These are phyloP conservation scores for Cordyceps tenuipes DNA, from an alignment of 2,329 filamentous ascomycete species.

Conservation along the genomic window DNA sequence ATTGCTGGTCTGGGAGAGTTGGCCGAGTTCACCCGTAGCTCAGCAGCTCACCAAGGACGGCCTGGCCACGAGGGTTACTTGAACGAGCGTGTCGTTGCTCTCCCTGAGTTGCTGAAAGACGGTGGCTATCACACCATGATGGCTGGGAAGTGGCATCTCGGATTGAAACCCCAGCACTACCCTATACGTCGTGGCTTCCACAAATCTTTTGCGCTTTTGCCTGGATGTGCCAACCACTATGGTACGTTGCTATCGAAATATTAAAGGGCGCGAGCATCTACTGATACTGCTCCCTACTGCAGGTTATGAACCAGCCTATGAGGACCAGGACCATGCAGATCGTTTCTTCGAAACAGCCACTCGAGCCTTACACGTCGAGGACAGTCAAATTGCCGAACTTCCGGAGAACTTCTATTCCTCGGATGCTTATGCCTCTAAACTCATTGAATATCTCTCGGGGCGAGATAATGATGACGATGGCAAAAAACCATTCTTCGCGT, in stretches of 20 bases:
- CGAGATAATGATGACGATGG: slow-evolving; percentile 30
- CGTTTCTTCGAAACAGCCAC: slow-evolving; percentile 26
- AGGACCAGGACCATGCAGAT: slow-evolving; percentile 30
- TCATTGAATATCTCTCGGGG: slow-evolving; percentile 43
- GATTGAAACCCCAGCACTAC: slow-evolving; percentile 32
- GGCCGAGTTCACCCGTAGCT: slow-evolving; percentile 29
- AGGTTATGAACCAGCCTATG: slow-evolving; percentile 37
- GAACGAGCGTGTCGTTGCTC: slow-evolving; percentile 22
- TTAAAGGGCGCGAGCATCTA: neutral
- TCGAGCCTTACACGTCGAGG: slow-evolving; percentile 26
- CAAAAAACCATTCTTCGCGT: slow-evolving; percentile 46
- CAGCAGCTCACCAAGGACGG: slow-evolving; percentile 10
- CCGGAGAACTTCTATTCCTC: slow-evolving; percentile 47
- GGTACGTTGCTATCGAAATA: slow-evolving; percentile 13
- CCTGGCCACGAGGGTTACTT: slow-evolving; percentile 26
- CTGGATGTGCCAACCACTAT: slow-evolving; percentile 40
- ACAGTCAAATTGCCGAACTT: slow-evolving; percentile 22
- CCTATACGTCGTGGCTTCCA: slow-evolving; percentile 47
- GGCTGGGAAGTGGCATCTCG: slow-evolving; percentile 24
- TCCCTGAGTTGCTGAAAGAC: slow-evolving; percentile 22
- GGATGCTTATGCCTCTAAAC: slow-evolving; percentile 42
- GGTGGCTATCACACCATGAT: slow-evolving; percentile 25
- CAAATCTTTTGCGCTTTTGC: slow-evolving; percentile 43
- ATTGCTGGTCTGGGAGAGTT: slow-evolving; percentile 46
- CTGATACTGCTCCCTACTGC: neutral